Percentiles rank a stretch among this genome's conserved stretches.
Conservation (phyloP, 306 rosid species). For the Casuarina glauca region DNA sequence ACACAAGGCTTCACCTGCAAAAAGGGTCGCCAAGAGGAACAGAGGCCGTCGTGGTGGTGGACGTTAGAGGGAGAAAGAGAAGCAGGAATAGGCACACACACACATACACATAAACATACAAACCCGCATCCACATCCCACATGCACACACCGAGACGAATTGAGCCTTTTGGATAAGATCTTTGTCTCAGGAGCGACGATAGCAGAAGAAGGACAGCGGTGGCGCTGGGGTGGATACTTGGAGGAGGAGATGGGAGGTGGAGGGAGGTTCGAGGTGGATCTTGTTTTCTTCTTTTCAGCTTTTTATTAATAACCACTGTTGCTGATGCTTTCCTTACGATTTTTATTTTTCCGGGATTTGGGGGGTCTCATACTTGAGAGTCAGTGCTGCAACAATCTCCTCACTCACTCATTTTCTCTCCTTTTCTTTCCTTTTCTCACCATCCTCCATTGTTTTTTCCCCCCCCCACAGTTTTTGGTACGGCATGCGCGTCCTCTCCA, state of each 20-base stretch:
- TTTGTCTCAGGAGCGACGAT: neutral
- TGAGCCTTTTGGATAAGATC: neutral
- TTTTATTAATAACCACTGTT: slow-evolving; percentile 36
- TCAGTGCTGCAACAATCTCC: slow-evolving; percentile 28
- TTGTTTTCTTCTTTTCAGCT: slow-evolving; percentile 64
- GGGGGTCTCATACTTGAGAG: slow-evolving; percentile 49
- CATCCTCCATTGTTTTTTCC: no score
- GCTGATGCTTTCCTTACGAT: slow-evolving; percentile 33
- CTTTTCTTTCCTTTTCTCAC: neutral
- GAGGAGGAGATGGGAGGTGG: slow-evolving; percentile 23
- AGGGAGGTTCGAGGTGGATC: slow-evolving; percentile 98
- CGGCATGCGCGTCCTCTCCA: neutral
- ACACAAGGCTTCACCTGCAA: neutral
- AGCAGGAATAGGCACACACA: neutral
- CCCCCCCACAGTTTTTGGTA: neutral
- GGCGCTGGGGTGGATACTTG: slow-evolving; percentile 16
- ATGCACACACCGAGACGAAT: neutral
- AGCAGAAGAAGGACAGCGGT: neutral
- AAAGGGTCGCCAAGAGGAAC: neutral
- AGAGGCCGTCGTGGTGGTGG: neutral
- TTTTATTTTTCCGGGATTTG: slow-evolving; percentile 54
- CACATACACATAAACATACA: neutral
- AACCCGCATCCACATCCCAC: neutral
- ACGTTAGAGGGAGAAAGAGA: neutral
- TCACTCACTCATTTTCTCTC: neutral